Conservation (phyloP, 805 yeast species). For the Brettanomyces naardenensis region DNA sequence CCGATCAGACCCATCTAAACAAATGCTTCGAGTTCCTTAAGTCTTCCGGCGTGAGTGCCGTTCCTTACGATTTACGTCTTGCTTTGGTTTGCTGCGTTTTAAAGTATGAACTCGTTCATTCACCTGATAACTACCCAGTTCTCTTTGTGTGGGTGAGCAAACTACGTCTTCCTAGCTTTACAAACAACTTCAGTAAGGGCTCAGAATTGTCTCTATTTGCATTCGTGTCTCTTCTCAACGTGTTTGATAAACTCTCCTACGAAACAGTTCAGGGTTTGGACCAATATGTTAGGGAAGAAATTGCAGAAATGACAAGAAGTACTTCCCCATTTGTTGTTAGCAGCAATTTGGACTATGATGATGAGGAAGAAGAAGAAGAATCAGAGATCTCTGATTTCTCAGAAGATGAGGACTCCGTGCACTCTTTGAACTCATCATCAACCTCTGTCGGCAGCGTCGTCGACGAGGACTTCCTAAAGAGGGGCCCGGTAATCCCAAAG, state of each 20-base stretch:
- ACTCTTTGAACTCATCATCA: neutral
- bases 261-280: constrained; percentile 7
- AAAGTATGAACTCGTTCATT: constrained; percentile 17
- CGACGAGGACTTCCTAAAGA: constrained; percentile 5
- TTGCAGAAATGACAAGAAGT: constrained; percentile 3
- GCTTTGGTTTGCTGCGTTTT: constrained; percentile 20
- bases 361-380: constrained; percentile 3
- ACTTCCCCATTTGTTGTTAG: neutral
- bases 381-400: neutral
- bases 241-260: constrained; percentile 12
- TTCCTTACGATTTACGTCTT: constrained; percentile 10
- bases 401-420: neutral
- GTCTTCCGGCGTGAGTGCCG: neutral
- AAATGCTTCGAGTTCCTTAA: constrained; percentile 10
- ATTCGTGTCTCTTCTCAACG: constrained; percentile 20
- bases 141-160: constrained; percentile 17
- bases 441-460: neutral
- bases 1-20: constrained; percentile 13
- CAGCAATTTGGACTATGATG: neutral
- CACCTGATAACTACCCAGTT: constrained; percentile 8
- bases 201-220: constrained; percentile 17
- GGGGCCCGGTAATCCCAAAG: constrained; percentile 14
- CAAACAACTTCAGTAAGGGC: constrained; percentile 13
- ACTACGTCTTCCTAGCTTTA: constrained; percentile 18
- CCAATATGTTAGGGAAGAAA: neutral